Evolutionary conservation across 2,329 filamentous ascomycete genomes (phyloP).

Genomic region (Penicillium hesseltinei): DNA sequence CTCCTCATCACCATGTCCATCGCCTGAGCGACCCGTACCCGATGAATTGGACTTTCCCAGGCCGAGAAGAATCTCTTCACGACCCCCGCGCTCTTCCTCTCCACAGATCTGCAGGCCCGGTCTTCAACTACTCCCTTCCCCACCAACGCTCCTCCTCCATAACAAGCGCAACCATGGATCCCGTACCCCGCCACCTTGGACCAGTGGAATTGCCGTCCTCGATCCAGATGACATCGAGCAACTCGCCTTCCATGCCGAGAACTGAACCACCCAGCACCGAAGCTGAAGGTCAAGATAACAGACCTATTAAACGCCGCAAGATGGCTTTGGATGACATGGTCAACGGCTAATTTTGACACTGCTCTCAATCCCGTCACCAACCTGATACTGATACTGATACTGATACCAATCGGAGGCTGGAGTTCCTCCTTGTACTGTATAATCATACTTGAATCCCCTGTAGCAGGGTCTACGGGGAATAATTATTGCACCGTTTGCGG

Average conservation of each 20-base stretch:
- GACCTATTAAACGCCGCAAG: constrained; percentile 38
- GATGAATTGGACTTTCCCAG: constrained; percentile 25
- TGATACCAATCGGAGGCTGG: constrained; percentile 1
- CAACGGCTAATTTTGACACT: constrained; percentile 29
- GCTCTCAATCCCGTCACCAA: neutral
- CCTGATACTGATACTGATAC: neutral
- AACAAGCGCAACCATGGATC: constrained; percentile 20
- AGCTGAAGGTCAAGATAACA: constrained; percentile 20
- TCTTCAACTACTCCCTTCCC: constrained; percentile 28
- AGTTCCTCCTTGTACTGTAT: constrained; percentile 24
- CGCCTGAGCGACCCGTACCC: constrained; percentile 37
- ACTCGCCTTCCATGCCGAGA: constrained; percentile 17
- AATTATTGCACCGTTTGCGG: constrained; percentile 5
- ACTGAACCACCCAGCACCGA: constrained; percentile 20
- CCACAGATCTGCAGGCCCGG: constrained; percentile 27
- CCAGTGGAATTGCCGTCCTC: constrained; percentile 21
- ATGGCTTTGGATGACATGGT: constrained; percentile 45
- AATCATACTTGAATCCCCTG: constrained; percentile 15
- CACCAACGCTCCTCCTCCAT: constrained; percentile 27
- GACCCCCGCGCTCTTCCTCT: constrained; percentile 23
- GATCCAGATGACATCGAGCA: constrained; percentile 12
- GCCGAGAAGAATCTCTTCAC: constrained; percentile 24
- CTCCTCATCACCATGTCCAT: constrained; percentile 27
- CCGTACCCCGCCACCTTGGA: constrained; percentile 23
- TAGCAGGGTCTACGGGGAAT: constrained; percentile 24